phyloP scores from a whole-genome alignment of 192 early-diverging fungal species.

The Podila minutissima region DNA sequence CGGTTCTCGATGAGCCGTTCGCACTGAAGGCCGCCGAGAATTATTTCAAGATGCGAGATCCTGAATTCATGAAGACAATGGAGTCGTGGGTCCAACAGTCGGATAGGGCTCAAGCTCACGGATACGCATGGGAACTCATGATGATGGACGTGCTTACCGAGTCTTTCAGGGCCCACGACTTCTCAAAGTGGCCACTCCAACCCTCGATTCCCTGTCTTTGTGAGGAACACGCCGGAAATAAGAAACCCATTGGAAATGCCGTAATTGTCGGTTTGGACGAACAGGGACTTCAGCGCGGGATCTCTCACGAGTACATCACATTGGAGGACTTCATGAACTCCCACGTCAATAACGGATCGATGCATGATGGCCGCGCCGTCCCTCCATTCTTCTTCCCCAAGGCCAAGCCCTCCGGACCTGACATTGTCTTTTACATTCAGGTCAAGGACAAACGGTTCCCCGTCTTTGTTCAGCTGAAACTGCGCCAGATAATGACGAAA shows the following conservation, averaged over 20 bases:
- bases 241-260: neutral
- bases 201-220: conserved; percentile 4
- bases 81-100: neutral
- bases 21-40: conserved; percentile 15
- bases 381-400: conserved; percentile 22
- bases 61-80: conserved; percentile 14
- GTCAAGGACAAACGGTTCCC: conserved; percentile 3
- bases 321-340: conserved; percentile 18
- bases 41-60: conserved; percentile 12
- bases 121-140: conserved; percentile 15
- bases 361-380: neutral
- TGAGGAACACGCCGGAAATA: neutral
- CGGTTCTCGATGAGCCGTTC: conserved; percentile 18
- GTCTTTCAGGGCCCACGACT: neutral
- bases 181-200: conserved; percentile 11
- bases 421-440: conserved; percentile 20
- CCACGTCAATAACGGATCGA: conserved; percentile 4
- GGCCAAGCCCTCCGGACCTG: conserved; percentile 14
- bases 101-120: conserved; percentile 5
- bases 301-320: conserved; percentile 11
- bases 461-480: conserved; percentile 17
- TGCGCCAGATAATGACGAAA: neutral
- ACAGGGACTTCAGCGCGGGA: conserved; percentile 4
- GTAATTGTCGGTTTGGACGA: conserved; percentile 20
- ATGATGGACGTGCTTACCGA: conserved; percentile 14